Evolutionary conservation across 805 yeast genomes (phyloP), one percentile per base, ranked within the genome.

Genomic region (Teunomyces barrocoloradensis): DNA sequence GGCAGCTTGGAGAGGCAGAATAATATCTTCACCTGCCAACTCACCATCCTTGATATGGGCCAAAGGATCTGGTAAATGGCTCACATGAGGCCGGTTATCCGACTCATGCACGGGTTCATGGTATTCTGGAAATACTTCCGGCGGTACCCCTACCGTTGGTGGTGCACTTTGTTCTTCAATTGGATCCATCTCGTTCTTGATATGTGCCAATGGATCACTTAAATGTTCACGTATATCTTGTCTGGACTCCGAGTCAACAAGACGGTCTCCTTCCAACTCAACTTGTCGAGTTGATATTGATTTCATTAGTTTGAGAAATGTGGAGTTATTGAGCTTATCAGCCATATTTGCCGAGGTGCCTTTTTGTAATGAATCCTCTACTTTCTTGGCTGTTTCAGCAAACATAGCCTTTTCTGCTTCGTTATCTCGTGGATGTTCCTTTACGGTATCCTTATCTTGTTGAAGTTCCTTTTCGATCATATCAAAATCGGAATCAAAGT

Each of bases 11-110:
- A 73, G 56, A 3, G 76, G 69, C 36, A 60, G 68, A 15, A 46
- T 51, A 32, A 70, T 53, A 27, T 55, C 60, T 10, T 56, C 65
- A 12, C 38, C 38, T 10, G 52, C 56, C 7, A 73, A 55, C n/a
- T 57, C 64, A 2, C 77, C 77, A 44, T 73, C 75, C 36, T 57
- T 58, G 18, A 73, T 64, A 49, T 73, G 78, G 4, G 75, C 73
- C 41, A 73, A 57, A 0, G 78, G 78, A 44, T 73, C 78, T 1
- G 78, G 77, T 28, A 71, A 58, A 40, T 61, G 71, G 49, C 58
- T 59, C 9, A 34, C 41, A 3, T 35, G 42, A 10, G 42, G 28
- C 17, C 40, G 13, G 28, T 21, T 37, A 7, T 38, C 29, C 11
- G 10, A 18, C 47, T 46, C 35, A 38, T 54, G 27, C 50, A 53